Conservation (phyloP, 352 stramenopile species). For the Phytophthora tentaculata region DNA sequence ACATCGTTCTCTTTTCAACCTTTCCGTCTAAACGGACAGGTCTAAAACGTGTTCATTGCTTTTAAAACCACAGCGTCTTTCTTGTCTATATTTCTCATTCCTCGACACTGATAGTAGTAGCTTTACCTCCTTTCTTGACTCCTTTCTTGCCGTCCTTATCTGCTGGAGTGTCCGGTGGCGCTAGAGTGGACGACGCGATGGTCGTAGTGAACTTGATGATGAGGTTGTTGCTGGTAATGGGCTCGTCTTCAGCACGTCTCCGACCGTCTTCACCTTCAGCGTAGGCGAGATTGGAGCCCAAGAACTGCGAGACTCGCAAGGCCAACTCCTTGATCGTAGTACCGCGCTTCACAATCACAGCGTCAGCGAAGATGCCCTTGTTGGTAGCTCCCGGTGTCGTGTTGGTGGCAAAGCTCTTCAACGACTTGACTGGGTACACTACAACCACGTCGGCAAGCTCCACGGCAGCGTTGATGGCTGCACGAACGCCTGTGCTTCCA, state of each 20-base stretch:
- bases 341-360: slow-evolving; percentile 74
- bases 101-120: slow-evolving; percentile 4
- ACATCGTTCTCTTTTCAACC: slow-evolving; percentile 32
- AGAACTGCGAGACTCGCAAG: slow-evolving; percentile 66
- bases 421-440: slow-evolving; percentile 86
- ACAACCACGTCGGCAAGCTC: slow-evolving; percentile 83
- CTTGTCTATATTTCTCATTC: neutral
- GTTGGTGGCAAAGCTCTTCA: slow-evolving; percentile 86
- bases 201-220: slow-evolving; percentile 85
- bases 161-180: slow-evolving; percentile 5
- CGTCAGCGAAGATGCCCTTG: slow-evolving; percentile 82
- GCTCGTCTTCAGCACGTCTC: slow-evolving; percentile 75
- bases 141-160: slow-evolving; percentile 53
- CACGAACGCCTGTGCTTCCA: slow-evolving; percentile 82
- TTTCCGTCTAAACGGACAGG: slow-evolving; percentile 26
- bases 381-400: slow-evolving; percentile 39
- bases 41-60: slow-evolving; percentile 34
- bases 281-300: slow-evolving; percentile 81
- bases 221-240: slow-evolving; percentile 60
- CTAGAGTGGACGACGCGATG: slow-evolving; percentile 41
- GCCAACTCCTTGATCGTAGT: slow-evolving; percentile 85
- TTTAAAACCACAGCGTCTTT: slow-evolving; percentile 14
- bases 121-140: slow-evolving; percentile 31
- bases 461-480: slow-evolving; percentile 88
- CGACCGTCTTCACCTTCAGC: slow-evolving; percentile 83